Evolutionary conservation across 2,329 filamentous ascomycete genomes (phyloP).

Genomic region (Didymella pomorum): DNA sequence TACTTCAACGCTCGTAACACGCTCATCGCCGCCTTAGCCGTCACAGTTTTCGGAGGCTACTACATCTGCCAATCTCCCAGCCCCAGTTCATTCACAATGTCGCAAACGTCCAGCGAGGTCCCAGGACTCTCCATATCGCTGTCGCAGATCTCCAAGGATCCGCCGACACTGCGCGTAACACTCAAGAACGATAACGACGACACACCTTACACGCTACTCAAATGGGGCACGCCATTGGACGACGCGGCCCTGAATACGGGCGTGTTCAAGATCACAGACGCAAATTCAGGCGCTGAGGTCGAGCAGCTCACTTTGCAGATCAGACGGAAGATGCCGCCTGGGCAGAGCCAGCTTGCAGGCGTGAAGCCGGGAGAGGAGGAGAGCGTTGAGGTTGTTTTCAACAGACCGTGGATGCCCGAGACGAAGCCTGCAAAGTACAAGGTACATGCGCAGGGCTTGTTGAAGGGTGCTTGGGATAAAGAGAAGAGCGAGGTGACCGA

Average conservation of each 20-base stretch:
- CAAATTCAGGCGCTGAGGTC: slow-evolving; percentile 38
- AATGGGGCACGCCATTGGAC: slow-evolving; percentile 54
- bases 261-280: slow-evolving; percentile 47
- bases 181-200: slow-evolving; percentile 48
- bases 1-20: slow-evolving; percentile 40
- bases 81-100: slow-evolving; percentile 35
- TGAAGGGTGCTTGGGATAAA: slow-evolving; percentile 49
- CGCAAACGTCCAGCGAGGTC: slow-evolving; percentile 26
- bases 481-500: slow-evolving; percentile 32
- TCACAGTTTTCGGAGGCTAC: slow-evolving; percentile 40
- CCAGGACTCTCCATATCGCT: slow-evolving; percentile 43
- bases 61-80: slow-evolving; percentile 39
- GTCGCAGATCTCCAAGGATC: slow-evolving; percentile 39
- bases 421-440: slow-evolving; percentile 48
- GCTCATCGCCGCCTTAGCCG: slow-evolving; percentile 36
- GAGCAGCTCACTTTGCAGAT: slow-evolving; percentile 45
- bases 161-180: slow-evolving; percentile 47
- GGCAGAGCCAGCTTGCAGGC: slow-evolving; percentile 47
- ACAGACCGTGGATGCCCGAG: slow-evolving; percentile 50
- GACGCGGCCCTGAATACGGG: slow-evolving; percentile 49
- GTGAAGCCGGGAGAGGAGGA: slow-evolving; percentile 46
- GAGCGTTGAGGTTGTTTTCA: slow-evolving; percentile 48
- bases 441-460: slow-evolving; percentile 45
- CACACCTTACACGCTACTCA: slow-evolving; percentile 48
- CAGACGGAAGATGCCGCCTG: slow-evolving; percentile 50